Evolutionary conservation across 345 rosid genomes (phyloP), one percentile per base, ranked within the genome.

Genomic region (Trapa incisa): DNA sequence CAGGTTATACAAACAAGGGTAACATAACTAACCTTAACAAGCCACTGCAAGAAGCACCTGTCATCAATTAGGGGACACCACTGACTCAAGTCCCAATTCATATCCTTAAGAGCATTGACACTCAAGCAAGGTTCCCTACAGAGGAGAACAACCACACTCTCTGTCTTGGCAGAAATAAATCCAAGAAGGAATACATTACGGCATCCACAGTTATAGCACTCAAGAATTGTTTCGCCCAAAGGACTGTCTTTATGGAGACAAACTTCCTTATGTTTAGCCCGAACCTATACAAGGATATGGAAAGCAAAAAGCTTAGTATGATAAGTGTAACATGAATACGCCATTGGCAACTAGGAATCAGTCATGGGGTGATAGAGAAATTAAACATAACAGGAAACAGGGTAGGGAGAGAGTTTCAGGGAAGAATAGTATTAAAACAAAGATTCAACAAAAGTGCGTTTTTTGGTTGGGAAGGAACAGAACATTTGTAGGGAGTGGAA

Each of bases 221-320:
- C 99, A 12, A 95, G 93, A 76, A 95, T 95, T 22, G 97, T 95
- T 85, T 95, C 99, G 56, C 99, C 99, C 61, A 95, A 72, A 57
- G 99, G 99, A 78, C 99, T 95, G 77, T 95, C 99, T 80, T 91
- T 95, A 70, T 95, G 99, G n/a, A 95, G 97, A 78, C 99, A 95
- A 74, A 95, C 99, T 82, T 95, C 99, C 79, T 95, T 95, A 77
- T 91, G 99, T 64, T 95, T 95, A 17, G 99, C 96, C 73, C 96
- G 92, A 67, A 95, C 99, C 99, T 95, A 75, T 47, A 77, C 74
- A n/a, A 83, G 50, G 43, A 42, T 11, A 43, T 13, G 61, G 17
- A 41, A 29, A 33, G 56, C 56, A 50, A 15, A 50, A 15, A 50
- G 22, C 10, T 10, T 22, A 56, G 9, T 29, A 37, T 12, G 57